Evolutionary conservation across 176 grass and related monocot genomes (phyloP), one percentile per base, ranked within the genome.

Genomic region (Aechmea fasciata): DNA sequence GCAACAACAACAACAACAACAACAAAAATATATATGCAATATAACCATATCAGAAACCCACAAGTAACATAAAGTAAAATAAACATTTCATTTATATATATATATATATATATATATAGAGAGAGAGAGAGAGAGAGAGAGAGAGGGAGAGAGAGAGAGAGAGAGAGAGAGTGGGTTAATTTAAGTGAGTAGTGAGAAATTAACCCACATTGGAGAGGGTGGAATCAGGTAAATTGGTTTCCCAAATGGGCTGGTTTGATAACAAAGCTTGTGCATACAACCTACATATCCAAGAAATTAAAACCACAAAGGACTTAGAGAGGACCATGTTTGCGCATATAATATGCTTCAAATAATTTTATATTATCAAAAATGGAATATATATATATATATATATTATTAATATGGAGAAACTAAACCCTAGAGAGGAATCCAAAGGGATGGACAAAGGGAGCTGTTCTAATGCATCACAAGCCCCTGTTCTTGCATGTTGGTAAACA

Each of bases 231-330:
- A 80, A 41, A 65, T 52, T 80, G 64, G 53, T 85, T 64, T 84
- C 87, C 91, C 91, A 90, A 47, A 95, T 82, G 6, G 86, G 81
- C 69, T 87, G 81, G 72, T 85, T 80, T 14, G 87, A 90, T 69
- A 95, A 41, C 76, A 95, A 85, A 15, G 84, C 91, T 64, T 90
- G 83, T 57, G 87, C 81, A 59, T 90, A 87, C 71, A 95, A 75
- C 66, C 84, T 95, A 75, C 23, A 51, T 13, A 48, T 47, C 18
- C 18, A 69, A 47, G n/a, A 20, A 18, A 41, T 64, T 74, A 57
- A 51, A 54, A 71, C 59, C 33, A 72, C 63, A 64, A 24, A 11
- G 57, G 47, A 77, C 47, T 9, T 10, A 63, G 48, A 17, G 50
- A 14, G n/a, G 47, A 49, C 50, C 48, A 76, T n/a, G 50, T 52